phyloP scores from a whole-genome alignment of 129 eudicot species.

The Saussurea involucrata region DNA sequence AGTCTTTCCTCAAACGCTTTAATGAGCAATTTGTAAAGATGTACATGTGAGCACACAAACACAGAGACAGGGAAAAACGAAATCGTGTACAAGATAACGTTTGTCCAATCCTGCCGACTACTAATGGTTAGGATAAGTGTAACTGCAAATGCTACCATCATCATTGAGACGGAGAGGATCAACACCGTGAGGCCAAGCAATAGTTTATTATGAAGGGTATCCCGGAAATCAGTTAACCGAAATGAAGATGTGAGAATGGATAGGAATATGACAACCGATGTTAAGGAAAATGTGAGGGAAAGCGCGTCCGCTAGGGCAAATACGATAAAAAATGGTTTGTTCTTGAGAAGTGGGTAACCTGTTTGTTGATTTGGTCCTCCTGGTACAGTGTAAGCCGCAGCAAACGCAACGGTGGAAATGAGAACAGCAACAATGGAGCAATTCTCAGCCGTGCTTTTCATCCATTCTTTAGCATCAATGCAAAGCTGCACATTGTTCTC shows the following conservation, averaged over 20 bases:
- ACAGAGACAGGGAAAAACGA: conserved; percentile 18
- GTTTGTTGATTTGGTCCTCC: conserved; percentile 26
- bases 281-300: conserved; percentile 25
- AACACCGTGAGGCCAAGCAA: conserved; percentile 22
- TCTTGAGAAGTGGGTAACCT: conserved; percentile 20
- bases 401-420: conserved; percentile 27
- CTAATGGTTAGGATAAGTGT: conserved; percentile 16
- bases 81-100: conserved; percentile 13
- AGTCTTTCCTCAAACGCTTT: conserved; percentile 1
- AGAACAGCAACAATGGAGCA: conserved; percentile 42
- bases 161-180: conserved; percentile 30
- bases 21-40: conserved; percentile 11
- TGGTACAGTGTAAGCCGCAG: conserved; percentile 35
- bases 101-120: conserved; percentile 17
- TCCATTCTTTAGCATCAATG: conserved; percentile 31
- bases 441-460: conserved; percentile 29
- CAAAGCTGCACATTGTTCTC: conserved; percentile 9
- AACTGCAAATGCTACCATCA: conserved; percentile 32
- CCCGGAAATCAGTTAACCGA: conserved; percentile 19
- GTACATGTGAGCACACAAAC: conserved; percentile 15
- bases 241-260: conserved; percentile 26
- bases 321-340: conserved; percentile 9
- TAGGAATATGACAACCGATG: conserved; percentile 22
- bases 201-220: conserved; percentile 17
- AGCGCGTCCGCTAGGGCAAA: conserved; percentile 20